Evolutionary conservation across 2,329 filamentous ascomycete species (phyloP).

Genomic region (Saccharata proteae): DNA sequence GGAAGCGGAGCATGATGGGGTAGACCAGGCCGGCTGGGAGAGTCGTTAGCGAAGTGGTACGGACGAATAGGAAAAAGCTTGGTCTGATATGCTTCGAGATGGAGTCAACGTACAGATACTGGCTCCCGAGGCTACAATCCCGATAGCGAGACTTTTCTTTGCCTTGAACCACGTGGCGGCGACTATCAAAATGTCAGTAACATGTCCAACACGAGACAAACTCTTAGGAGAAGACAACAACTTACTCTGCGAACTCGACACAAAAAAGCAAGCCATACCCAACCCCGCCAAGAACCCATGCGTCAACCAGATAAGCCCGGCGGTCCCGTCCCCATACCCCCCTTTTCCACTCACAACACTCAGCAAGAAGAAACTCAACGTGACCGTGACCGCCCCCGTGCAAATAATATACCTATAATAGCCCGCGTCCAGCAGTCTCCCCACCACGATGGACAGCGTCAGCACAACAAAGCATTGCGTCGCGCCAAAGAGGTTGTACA

Average conservation of each 20-base stretch:
- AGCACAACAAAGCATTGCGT: constrained; percentile 37
- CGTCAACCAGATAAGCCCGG: constrained; percentile 32
- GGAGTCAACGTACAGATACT: constrained; percentile 26
- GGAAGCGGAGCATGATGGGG: constrained; percentile 34
- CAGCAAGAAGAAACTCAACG: constrained; percentile 33
- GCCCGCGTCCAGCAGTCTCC: constrained; percentile 37
- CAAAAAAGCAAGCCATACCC: constrained; percentile 42
- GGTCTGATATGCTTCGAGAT: too few relatives aligned
- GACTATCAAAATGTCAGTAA: constrained; percentile 22
- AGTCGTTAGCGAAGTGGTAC: constrained; percentile 1
- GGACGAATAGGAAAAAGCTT: neutral
- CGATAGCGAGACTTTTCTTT: constrained; percentile 35
- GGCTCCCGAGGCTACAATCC: constrained; percentile 39
- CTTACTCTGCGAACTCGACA: constrained; percentile 38
- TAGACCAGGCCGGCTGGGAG: constrained; percentile 30
- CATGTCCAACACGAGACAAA: constrained; percentile 3
- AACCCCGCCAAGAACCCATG: constrained; percentile 36
- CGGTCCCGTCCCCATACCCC: constrained; percentile 24
- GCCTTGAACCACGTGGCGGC: constrained; percentile 38
- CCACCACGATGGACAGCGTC: constrained; percentile 32
- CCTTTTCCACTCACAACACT: constrained; percentile 29
- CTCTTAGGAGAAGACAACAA: constrained; percentile 5
- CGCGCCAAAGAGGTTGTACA: constrained; percentile 36
- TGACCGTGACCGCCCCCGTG: constrained; percentile 30
- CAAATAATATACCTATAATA: constrained; percentile 28